These are phyloP conservation scores for Wickerhamiella cacticola DNA, from an alignment of 805 yeast genomes.

Conservation along the genomic window DNA sequence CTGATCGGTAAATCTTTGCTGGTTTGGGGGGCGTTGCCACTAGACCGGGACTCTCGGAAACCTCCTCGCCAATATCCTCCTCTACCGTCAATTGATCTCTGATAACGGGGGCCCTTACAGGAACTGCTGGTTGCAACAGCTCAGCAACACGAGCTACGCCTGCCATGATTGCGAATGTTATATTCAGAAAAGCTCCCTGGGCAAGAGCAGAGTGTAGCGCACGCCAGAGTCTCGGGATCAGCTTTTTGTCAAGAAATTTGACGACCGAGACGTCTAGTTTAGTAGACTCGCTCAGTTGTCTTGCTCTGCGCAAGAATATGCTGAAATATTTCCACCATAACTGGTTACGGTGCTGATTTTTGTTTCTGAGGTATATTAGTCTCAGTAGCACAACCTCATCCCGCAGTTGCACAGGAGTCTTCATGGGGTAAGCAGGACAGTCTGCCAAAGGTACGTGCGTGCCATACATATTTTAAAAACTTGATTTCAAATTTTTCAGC, in stretches of 20 bases:
- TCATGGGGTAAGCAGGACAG: slow-evolving; percentile 1
- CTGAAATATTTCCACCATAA: slow-evolving; percentile 67
- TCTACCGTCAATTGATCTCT: background rate
- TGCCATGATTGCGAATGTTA: slow-evolving; percentile 62
- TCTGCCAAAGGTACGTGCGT: background rate
- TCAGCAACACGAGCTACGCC: slow-evolving; percentile 36
- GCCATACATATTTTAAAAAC: background rate
- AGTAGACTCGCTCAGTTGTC: slow-evolving; percentile 17
- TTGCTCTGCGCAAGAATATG: slow-evolving; percentile 42
- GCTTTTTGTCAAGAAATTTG: slow-evolving; percentile 29
- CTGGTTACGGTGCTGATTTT: slow-evolving; percentile 62
- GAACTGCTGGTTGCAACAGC: slow-evolving; percentile 13
- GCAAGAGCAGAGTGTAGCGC: slow-evolving; percentile 57
- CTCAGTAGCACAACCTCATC: slow-evolving; percentile 49
- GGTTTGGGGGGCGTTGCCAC: background rate
- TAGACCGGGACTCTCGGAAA: background rate
- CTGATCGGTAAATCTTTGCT: background rate
- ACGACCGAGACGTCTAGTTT: slow-evolving; percentile 14
- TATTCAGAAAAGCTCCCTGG: slow-evolving; percentile 61
- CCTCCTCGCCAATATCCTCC: slow-evolving; percentile 5
- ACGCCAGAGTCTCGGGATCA: slow-evolving; percentile 41
- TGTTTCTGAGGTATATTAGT: slow-evolving; percentile 55
- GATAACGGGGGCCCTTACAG: background rate
- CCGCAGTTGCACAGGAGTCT: background rate
- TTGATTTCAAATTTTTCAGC: background rate